phyloP scores from a whole-genome alignment of 495 filamentous ascomycete genomes.

The Sabuloglossum arenarium region DNA sequence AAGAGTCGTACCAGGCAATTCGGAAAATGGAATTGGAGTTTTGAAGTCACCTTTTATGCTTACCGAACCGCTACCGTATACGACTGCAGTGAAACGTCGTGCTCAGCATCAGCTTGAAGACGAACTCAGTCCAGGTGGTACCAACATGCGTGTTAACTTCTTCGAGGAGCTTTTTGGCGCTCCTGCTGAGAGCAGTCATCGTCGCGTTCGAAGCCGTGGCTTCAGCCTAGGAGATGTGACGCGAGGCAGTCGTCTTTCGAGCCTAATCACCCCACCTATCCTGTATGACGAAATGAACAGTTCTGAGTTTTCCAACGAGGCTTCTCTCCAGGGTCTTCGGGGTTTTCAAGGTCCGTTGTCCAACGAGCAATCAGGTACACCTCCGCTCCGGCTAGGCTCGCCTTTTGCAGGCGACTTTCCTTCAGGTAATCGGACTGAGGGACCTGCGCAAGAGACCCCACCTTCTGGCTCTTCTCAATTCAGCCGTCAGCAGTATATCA shows the following conservation, averaged over 20 bases:
- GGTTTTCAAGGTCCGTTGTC: background rate
- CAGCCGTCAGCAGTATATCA: background rate
- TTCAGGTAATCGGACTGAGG: background rate
- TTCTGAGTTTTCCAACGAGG: background rate
- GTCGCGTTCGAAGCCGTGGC: slow-evolving; percentile 30
- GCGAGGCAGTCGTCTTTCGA: slow-evolving; percentile 20
- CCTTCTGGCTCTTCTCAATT: background rate
- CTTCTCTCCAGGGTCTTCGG: background rate
- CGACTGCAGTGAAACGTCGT: slow-evolving; percentile 32
- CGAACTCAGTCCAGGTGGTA: slow-evolving; percentile 25
- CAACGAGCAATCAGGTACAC: background rate
- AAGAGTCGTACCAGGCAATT: background rate
- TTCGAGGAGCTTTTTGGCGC: slow-evolving; percentile 27
- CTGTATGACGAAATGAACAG: background rate
- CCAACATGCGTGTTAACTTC: slow-evolving; percentile 25
- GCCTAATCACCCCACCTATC: slow-evolving; percentile 26
- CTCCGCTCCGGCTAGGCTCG: background rate
- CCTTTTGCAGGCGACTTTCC: background rate
- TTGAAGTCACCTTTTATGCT: slow-evolving; percentile 12
- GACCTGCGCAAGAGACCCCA: background rate
- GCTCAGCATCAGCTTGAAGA: slow-evolving; percentile 24
- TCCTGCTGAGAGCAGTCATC: slow-evolving; percentile 20
- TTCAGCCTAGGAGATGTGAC: slow-evolving; percentile 35
- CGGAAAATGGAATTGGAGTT: slow-evolving; percentile 9
- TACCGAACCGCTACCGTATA: slow-evolving; percentile 17